Percentiles rank a stretch among this genome's conserved stretches.
phyloP scores from a whole-genome alignment of 139 green algal genomes.

The Haematococcus sp. region DNA sequence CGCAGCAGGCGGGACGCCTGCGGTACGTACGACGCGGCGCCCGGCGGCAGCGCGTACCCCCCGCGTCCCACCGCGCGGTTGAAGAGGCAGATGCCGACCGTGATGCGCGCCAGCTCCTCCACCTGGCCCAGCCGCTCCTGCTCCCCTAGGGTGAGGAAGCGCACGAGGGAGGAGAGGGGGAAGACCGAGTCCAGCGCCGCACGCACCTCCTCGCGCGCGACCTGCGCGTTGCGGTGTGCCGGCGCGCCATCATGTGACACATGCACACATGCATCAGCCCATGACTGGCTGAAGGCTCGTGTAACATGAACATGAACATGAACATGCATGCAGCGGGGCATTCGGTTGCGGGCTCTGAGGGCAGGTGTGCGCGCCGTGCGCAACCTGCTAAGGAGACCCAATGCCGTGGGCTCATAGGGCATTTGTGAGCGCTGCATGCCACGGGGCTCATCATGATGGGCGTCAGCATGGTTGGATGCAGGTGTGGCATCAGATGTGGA shows the following conservation, averaged over 20 bases:
- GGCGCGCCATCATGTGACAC: slow-evolving; percentile 9
- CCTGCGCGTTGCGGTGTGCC: no score
- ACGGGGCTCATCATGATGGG: no score
- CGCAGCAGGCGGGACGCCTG: slow-evolving; percentile 36
- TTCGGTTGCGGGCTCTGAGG: background rate
- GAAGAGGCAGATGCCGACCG: slow-evolving; percentile 64
- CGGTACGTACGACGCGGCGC: slow-evolving; percentile 24
- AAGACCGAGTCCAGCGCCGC: slow-evolving; percentile 62
- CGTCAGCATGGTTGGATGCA: no score
- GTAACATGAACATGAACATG: slow-evolving; percentile 1
- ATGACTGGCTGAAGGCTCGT: no score
- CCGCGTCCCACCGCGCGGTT: slow-evolving; percentile 41
- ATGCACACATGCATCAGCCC: background rate
- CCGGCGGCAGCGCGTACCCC: slow-evolving; percentile 31
- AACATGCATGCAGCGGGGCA: slow-evolving; percentile 11
- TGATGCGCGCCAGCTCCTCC: slow-evolving; percentile 53
- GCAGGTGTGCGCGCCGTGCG: no score
- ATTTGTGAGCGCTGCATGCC: no score
- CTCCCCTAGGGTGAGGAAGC: slow-evolving; percentile 49
- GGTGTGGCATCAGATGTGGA: no score
- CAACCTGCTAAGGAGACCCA: no score
- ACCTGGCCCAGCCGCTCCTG: slow-evolving; percentile 44
- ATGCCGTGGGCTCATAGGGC: no score
- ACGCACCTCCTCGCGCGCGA: slow-evolving; percentile 19
- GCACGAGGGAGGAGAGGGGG: slow-evolving; percentile 43